Conservation (phyloP, 148 eudicot species). For the Amaranthus cruentus region DNA sequence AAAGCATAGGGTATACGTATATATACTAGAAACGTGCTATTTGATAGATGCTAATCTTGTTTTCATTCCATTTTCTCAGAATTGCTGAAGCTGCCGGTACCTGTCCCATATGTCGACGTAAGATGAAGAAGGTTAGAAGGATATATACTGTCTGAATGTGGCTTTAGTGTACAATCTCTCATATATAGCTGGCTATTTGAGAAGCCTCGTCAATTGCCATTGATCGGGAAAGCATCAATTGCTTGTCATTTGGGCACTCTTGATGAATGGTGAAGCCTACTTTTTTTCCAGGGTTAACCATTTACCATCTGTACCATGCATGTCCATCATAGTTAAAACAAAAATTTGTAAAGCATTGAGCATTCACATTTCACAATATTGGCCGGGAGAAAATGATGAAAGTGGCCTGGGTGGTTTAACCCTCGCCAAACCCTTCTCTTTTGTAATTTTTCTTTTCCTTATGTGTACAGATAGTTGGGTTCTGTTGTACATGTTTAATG, state of each 20-base stretch:
- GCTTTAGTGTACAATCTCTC: background rate
- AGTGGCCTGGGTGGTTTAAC: background rate
- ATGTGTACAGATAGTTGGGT: background rate
- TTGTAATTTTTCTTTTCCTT: background rate
- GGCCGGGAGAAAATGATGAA: background rate
- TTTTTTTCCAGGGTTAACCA: slow-evolving; percentile 14
- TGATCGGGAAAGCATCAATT: background rate
- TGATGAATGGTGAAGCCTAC: slow-evolving; percentile 14
- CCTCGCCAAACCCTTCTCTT: background rate
- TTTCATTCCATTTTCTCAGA: slow-evolving; percentile 32
- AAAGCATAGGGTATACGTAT: background rate
- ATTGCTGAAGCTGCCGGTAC: slow-evolving; percentile 60
- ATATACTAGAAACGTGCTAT: background rate
- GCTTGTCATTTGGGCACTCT: background rate
- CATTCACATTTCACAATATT: background rate
- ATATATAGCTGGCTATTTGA: background rate
- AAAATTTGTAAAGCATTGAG: slow-evolving; percentile 8
- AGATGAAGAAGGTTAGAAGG: slow-evolving; percentile 75
- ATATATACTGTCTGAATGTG: slow-evolving; percentile 53
- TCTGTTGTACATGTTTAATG: no score
- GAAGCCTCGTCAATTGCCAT: background rate
- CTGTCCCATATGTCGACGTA: slow-evolving; percentile 76
- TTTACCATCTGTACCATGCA: slow-evolving; percentile 8
- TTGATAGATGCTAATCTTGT: background rate
- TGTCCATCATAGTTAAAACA: background rate